A percentile compares a stretch with the other conserved stretches of the same genome.
These are phyloP conservation scores for Botryosphaeria dothidea DNA, from an alignment of 2,329 filamentous ascomycete genomes.

Conservation along the genomic window DNA sequence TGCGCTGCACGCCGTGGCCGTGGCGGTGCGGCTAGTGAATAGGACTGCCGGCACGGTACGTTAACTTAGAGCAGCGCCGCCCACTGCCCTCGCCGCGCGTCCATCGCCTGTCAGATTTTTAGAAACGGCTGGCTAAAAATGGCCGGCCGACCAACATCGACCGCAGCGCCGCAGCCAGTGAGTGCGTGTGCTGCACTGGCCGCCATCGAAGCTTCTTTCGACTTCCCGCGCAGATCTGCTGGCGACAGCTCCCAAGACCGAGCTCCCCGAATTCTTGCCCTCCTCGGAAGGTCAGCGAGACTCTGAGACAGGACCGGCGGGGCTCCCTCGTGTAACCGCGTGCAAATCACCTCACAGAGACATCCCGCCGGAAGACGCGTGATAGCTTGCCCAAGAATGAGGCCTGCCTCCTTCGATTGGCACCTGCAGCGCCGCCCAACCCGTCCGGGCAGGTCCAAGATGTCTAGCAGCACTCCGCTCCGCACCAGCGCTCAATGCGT, in stretches of 20 bases:
- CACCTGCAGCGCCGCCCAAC: background rate
- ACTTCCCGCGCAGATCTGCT: conserved; percentile 10
- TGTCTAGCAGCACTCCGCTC: background rate
- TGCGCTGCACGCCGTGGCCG: background rate
- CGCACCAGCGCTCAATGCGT: background rate
- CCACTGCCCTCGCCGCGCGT: background rate
- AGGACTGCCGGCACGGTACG: background rate
- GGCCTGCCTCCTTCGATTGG: background rate
- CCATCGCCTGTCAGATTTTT: background rate
- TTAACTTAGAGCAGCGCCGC: too few relatives aligned
- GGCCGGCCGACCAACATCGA: background rate
- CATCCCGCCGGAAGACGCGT: background rate
- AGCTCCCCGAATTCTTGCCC: background rate
- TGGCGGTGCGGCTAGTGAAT: background rate
- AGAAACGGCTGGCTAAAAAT: conserved; percentile 8
- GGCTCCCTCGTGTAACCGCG: conserved; percentile 11
- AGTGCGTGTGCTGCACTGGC: background rate
- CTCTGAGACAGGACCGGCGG: conserved; percentile 10
- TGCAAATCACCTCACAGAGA: background rate
- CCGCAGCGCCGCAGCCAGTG: background rate
- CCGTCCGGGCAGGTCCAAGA: background rate
- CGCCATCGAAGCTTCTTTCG: conserved; percentile 9
- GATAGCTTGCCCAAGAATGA: too few relatives aligned
- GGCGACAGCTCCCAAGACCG: background rate
- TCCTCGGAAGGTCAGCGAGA: background rate